phyloP scores from a whole-genome alignment of 148 eudicot species.

The Limonium bicolor region DNA sequence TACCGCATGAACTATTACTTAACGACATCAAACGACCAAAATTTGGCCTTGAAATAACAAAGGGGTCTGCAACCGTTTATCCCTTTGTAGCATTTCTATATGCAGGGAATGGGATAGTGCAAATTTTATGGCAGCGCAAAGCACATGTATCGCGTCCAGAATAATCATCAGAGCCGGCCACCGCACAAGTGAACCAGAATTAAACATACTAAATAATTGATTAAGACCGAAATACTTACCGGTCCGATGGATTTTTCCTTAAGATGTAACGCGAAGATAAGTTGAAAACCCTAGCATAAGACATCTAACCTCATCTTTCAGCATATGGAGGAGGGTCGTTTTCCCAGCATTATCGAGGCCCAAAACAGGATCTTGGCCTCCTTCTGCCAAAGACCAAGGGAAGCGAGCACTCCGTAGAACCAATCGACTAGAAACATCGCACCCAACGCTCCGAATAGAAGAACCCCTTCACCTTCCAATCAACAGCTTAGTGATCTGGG shows the following conservation, averaged over 20 bases:
- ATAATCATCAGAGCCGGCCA: no score
- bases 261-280: no score
- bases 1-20: neutral
- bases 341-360: slow-evolving; percentile 48
- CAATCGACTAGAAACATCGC: slow-evolving; percentile 39
- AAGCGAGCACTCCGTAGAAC: slow-evolving; percentile 36
- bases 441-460: neutral
- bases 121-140: no score
- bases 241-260: no score
- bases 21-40: neutral
- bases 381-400: slow-evolving; percentile 30
- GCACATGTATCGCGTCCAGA: no score
- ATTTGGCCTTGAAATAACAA: no score
- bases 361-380: slow-evolving; percentile 34
- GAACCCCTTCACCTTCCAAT: no score
- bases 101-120: neutral
- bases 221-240: no score
- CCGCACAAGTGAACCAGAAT: no score
- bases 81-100: neutral
- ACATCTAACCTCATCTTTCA: slow-evolving; percentile 30
- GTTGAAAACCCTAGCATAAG: neutral
- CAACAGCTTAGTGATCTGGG: no score
- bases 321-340: slow-evolving; percentile 40
- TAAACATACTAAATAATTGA: no score
- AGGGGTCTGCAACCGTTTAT: no score